A percentile compares a stretch with the other conserved stretches of the same genome.
Conservation (phyloP, 192 early-diverging fungal genomes). For the Coemansia sp. region DNA sequence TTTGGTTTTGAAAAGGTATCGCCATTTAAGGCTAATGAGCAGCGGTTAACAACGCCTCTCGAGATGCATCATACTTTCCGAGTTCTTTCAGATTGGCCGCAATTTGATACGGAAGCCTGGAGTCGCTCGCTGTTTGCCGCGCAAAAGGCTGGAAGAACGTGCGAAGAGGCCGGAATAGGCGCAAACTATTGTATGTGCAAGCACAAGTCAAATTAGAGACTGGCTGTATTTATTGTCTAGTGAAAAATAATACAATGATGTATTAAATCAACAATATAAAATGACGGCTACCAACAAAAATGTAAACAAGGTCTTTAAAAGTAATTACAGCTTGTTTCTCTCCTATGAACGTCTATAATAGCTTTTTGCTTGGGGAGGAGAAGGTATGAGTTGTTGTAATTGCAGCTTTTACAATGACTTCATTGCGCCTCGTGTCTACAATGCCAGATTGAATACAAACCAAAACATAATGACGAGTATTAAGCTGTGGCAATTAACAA, state of each 20-base stretch:
- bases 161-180: conserved; percentile 39
- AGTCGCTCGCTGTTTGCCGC: conserved; percentile 36
- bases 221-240: neutral
- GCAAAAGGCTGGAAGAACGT: conserved; percentile 29
- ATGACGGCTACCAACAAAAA: neutral
- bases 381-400: neutral
- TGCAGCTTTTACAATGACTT: neutral
- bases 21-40: conserved; percentile 40
- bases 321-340: neutral
- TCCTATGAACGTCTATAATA: too few species aligned
- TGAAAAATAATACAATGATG: neutral
- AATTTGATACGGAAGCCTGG: conserved; percentile 22
- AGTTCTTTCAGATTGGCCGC: conserved; percentile 41
- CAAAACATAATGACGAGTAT: neutral
- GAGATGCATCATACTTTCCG: conserved; percentile 46
- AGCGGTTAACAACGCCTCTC: conserved; percentile 42
- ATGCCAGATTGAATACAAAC: neutral
- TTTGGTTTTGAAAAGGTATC: conserved; percentile 18
- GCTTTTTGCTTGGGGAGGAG: too few species aligned
- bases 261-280: neutral
- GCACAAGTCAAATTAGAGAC: neutral
- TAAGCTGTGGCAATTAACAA: neutral
- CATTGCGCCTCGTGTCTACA: neutral
- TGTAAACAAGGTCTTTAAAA: neutral
- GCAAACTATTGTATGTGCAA: conserved; percentile 43